phyloP scores from a whole-genome alignment of 352 stramenopile genomes.

The Phytophthora palmivora region DNA sequence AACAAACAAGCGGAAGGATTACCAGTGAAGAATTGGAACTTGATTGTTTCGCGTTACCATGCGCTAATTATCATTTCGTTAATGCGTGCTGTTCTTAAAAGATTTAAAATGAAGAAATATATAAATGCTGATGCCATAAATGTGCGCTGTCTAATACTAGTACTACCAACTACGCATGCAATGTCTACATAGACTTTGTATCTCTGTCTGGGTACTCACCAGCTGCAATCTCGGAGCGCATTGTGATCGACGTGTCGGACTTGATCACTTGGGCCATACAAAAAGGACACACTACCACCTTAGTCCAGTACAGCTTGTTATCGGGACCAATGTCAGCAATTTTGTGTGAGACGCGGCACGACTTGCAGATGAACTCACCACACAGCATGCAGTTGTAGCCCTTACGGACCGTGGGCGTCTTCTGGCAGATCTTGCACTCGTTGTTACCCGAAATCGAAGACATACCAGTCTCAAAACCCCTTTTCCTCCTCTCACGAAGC shows the following conservation, averaged over 20 bases:
- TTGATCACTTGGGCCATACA: constrained; percentile 45
- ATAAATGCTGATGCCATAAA: constrained; percentile 1
- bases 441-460: constrained; percentile 10
- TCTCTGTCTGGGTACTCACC: constrained; percentile 36
- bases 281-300: constrained; percentile 37
- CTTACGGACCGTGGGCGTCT: constrained; percentile 30
- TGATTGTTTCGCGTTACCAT: too few relatives aligned
- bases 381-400: constrained; percentile 38
- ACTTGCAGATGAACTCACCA: constrained; percentile 36
- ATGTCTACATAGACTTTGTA: constrained; percentile 10
- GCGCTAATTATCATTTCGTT: too few relatives aligned
- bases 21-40: too few relatives aligned
- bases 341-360: constrained; percentile 38
- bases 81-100: neutral
- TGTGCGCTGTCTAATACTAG: neutral
- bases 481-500: constrained; percentile 28
- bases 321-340: constrained; percentile 33
- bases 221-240: constrained; percentile 40
- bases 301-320: constrained; percentile 46
- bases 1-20: constrained; percentile 1
- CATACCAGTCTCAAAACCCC: neutral
- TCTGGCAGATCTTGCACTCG: constrained; percentile 41
- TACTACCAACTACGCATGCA: constrained; percentile 7
- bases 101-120: constrained; percentile 8
- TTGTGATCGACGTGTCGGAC: constrained; percentile 33